A percentile compares a stretch with the other conserved stretches of the same genome.
Evolutionary conservation across 345 rosid species (phyloP).

Genomic region (Brassica nigra): DNA sequence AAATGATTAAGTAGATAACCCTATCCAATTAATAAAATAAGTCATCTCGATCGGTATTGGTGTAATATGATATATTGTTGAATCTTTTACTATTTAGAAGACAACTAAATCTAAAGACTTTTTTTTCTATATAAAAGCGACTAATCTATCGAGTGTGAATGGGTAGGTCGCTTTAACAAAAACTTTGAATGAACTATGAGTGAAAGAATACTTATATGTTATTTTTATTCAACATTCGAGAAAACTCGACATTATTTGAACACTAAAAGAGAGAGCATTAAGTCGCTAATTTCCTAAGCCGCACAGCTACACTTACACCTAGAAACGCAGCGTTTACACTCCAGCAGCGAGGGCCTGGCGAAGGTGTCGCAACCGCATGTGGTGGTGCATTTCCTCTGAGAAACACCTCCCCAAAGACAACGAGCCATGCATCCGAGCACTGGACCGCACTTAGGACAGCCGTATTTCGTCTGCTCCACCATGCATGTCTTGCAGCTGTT

Average conservation of each 20-base stretch:
- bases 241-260: not conserved
- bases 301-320: conserved; percentile 74
- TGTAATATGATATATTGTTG: conserved; percentile 7
- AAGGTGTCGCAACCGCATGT: conserved; percentile 54
- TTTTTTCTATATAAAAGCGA: not conserved
- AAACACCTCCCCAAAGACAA: conserved; percentile 74
- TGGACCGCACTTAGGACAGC: conserved; percentile 63
- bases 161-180: conserved; percentile 3
- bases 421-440: conserved; percentile 70
- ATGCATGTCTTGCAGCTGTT: conserved; percentile 60
- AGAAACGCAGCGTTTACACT: conserved; percentile 70
- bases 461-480: conserved; percentile 49
- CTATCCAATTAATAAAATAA: conserved; percentile 8
- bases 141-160: conserved; percentile 15
- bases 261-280: not conserved
- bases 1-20: conserved; percentile 19
- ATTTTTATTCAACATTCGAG: not conserved
- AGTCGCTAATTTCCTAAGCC: conserved; percentile 6
- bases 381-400: conserved; percentile 45
- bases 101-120: conserved; percentile 16
- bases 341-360: conserved; percentile 51
- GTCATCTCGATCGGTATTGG: conserved; percentile 22
- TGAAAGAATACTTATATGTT: not conserved
- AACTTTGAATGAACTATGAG: not conserved
- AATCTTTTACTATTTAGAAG: conserved; percentile 16